Conservation (phyloP, 306 rosid genomes). For the Ormosia semicastrata region DNA sequence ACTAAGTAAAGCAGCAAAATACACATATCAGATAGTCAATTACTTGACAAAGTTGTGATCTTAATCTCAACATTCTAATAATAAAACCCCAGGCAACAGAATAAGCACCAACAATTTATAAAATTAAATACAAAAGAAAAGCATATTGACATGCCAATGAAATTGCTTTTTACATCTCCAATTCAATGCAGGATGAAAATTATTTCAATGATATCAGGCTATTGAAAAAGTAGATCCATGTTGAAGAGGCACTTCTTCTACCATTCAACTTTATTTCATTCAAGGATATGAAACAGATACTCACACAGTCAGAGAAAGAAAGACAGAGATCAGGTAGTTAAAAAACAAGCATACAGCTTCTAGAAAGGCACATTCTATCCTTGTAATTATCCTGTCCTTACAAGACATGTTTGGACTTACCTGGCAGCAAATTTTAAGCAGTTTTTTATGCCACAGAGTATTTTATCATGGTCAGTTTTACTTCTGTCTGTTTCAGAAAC, state of each 20-base stretch:
- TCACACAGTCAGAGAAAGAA: conserved; percentile 3
- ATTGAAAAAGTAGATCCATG: neutral
- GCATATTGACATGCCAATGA: conserved; percentile 10
- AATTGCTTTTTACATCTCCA: conserved; percentile 12
- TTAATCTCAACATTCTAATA: conserved; percentile 14
- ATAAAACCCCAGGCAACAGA: conserved; percentile 7
- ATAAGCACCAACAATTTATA: neutral
- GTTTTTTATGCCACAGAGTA: conserved; percentile 31
- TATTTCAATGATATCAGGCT: neutral
- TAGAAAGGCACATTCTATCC: neutral
- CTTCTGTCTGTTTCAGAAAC: conserved; percentile 32
- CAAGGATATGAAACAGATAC: conserved; percentile 14
- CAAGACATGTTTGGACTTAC: conserved; percentile 44
- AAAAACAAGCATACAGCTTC: neutral
- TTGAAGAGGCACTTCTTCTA: neutral
- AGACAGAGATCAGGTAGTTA: conserved; percentile 1
- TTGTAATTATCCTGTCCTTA: neutral
- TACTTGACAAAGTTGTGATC: neutral
- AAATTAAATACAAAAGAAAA: neutral
- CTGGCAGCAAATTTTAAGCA: conserved; percentile 49
- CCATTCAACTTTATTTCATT: neutral
- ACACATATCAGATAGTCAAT: neutral
- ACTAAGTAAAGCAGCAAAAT: conserved; percentile 10
- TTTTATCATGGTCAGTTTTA: conserved; percentile 26
- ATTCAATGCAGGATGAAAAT: neutral